A percentile compares a stretch with the other conserved stretches of the same genome.
These are phyloP conservation scores for Backusella morwellensis DNA, from an alignment of 192 early-diverging fungal genomes.

Conservation along the genomic window DNA sequence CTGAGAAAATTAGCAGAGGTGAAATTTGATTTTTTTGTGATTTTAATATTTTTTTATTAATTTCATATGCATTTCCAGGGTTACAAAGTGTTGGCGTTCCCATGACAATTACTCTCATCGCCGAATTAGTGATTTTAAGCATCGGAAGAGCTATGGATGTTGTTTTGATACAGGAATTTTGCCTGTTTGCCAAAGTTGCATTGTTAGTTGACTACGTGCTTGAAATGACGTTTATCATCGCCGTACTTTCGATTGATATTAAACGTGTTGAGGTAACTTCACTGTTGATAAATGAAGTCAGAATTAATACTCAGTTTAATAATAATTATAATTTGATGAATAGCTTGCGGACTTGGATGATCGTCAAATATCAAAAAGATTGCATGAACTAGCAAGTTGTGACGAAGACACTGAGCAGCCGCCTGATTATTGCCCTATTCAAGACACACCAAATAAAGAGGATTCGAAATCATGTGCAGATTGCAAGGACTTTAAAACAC, in stretches of 20 bases:
- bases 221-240: conserved; percentile 78
- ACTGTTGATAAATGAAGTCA: background rate
- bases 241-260: conserved; percentile 79
- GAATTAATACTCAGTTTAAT: conserved; percentile 1
- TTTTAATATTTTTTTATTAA: conserved; percentile 2
- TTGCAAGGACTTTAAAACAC: conserved; percentile 36
- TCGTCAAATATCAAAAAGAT: conserved; percentile 25
- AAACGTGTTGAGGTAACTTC: conserved; percentile 66
- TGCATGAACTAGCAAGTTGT: conserved; percentile 19
- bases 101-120: conserved; percentile 56
- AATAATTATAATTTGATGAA: background rate
- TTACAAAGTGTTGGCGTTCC: conserved; percentile 65
- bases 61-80: conserved; percentile 31
- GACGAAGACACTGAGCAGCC: conserved; percentile 8
- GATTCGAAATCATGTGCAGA: conserved; percentile 29
- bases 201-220: conserved; percentile 77
- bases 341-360: conserved; percentile 34
- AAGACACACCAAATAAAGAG: conserved; percentile 14
- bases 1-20: conserved; percentile 67
- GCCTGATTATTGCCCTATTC: conserved; percentile 26
- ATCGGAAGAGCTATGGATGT: conserved; percentile 57
- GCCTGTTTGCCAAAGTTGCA: conserved; percentile 63
- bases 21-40: background rate
- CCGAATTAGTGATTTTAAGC: conserved; percentile 55
- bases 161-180: conserved; percentile 73